These are phyloP conservation scores for Globisporangium nagaii DNA, from an alignment of 352 stramenopile genomes.

Conservation along the genomic window DNA sequence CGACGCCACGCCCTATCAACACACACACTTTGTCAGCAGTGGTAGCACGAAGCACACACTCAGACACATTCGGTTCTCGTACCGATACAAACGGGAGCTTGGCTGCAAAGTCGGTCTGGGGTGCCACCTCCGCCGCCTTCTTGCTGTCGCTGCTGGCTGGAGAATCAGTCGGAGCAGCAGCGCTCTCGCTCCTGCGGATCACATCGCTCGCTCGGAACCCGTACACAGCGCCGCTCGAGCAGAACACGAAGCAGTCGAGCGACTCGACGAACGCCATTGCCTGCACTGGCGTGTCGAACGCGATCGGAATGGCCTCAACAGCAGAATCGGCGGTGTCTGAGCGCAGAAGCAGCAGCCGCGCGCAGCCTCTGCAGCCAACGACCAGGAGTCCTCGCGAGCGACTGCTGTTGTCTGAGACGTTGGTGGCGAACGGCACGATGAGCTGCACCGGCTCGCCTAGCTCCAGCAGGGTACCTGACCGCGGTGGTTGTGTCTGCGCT, in stretches of 20 bases:
- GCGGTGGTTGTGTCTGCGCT: neutral
- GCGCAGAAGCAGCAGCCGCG: neutral
- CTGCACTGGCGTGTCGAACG: constrained; percentile 25
- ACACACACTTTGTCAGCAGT: neutral
- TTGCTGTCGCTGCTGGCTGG: neutral
- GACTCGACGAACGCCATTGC: constrained; percentile 26
- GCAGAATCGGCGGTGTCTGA: neutral
- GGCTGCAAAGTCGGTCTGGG: constrained; percentile 8
- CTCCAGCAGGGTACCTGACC: constrained; percentile 5
- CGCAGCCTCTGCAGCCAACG: neutral
- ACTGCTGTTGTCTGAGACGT: neutral
- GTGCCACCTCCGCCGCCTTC: neutral
- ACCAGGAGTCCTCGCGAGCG: neutral
- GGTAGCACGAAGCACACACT: neutral
- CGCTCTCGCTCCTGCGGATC: neutral
- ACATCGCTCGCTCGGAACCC: constrained; percentile 15
- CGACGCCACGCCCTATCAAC: constrained; percentile 21
- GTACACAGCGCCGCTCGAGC: constrained; percentile 18
- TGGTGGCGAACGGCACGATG: constrained; percentile 9
- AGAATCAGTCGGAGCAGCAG: neutral
- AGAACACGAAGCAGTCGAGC: constrained; percentile 29
- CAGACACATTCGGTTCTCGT: neutral
- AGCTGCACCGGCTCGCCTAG: constrained; percentile 11
- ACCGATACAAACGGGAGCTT: constrained; percentile 30
- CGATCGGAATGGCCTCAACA: constrained; percentile 14